Evolutionary conservation across 345 rosid species (phyloP).

Genomic region (Balakata baccata): DNA sequence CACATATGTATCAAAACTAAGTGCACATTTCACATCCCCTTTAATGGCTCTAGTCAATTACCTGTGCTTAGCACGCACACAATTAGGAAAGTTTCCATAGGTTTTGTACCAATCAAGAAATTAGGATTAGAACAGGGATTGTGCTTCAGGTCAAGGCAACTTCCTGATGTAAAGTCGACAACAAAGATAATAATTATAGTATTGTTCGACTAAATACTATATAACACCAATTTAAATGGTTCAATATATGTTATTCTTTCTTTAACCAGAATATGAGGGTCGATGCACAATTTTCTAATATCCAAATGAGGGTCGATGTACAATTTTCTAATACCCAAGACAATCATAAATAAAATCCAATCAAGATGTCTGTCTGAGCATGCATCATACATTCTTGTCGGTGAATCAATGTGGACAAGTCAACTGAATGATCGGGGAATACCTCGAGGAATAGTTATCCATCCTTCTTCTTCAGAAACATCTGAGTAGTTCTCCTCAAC

Average conservation of each 20-base stretch:
- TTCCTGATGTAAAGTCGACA: background rate
- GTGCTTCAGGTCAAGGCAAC: background rate
- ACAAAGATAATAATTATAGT: background rate
- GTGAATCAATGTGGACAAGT: background rate
- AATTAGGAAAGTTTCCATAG: background rate
- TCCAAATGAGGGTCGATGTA: too few species aligned
- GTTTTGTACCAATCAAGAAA: background rate
- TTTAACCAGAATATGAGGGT: background rate
- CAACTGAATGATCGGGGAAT: conserved; percentile 16
- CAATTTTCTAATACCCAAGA: background rate
- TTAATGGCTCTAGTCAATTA: background rate
- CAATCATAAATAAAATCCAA: background rate
- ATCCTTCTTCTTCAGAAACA: conserved; percentile 89
- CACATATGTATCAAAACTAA: background rate
- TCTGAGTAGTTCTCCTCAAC: conserved; percentile 52
- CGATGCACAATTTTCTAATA: background rate
- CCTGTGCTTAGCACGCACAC: background rate
- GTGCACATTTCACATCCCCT: background rate
- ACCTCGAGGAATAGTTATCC: conserved; percentile 89
- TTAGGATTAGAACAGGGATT: background rate
- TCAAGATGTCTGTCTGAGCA: background rate
- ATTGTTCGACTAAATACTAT: background rate
- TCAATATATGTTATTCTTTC: background rate
- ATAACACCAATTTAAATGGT: background rate
- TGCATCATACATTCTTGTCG: background rate